Percentiles rank a stretch among this genome's conserved stretches.
Conservation (phyloP, 192 early-diverging fungal species). For the Mortierella antarctica region DNA sequence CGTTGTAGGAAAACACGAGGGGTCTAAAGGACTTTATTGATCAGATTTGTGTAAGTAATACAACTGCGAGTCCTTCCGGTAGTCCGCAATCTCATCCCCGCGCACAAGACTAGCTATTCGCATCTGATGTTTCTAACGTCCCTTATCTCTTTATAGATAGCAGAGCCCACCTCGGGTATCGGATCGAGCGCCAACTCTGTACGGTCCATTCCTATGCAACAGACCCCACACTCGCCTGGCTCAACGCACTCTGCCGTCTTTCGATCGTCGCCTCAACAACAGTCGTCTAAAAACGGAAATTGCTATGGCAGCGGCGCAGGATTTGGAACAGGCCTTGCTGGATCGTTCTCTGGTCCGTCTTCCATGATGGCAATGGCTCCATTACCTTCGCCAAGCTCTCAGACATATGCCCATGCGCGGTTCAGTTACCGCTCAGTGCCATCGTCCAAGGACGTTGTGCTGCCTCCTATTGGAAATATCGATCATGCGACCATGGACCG, state of each 20-base stretch:
- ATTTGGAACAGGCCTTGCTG: not conserved
- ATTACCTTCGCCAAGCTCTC: slow-evolving; percentile 20
- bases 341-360: not conserved
- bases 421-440: not conserved
- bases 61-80: not conserved
- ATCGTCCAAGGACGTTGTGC: not conserved
- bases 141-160: not conserved
- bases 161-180: slow-evolving; percentile 1
- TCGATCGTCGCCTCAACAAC: slow-evolving; percentile 1
- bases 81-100: not conserved
- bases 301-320: not conserved
- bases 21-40: slow-evolving; percentile 73
- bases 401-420: not conserved
- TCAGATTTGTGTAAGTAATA: slow-evolving; percentile 59
- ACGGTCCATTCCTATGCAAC: slow-evolving; percentile 9
- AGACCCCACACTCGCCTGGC: slow-evolving; percentile 21
- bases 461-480: slow-evolving; percentile 7
- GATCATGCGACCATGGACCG: slow-evolving; percentile 9
- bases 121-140: not conserved
- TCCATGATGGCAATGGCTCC: slow-evolving; percentile 9
- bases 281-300: not conserved
- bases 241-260: slow-evolving; percentile 28
- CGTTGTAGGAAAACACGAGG: slow-evolving; percentile 61
- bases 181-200: slow-evolving; percentile 38
- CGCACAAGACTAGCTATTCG: not conserved